phyloP scores from a whole-genome alignment of 257 asterid genomes.

The Gentiana straminea region DNA sequence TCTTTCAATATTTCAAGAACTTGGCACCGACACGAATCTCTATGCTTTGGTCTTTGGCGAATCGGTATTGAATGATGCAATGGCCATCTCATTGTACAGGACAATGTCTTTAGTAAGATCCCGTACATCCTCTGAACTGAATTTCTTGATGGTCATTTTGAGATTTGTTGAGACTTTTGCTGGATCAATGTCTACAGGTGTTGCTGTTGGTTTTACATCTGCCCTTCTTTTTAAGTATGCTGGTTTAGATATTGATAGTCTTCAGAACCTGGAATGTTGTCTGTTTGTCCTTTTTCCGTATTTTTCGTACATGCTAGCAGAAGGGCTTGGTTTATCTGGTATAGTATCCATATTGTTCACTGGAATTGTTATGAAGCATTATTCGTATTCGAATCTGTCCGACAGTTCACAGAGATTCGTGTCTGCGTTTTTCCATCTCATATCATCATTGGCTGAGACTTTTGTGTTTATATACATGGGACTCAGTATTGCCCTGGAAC shows the following conservation, averaged over 20 bases:
- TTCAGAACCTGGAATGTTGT: conserved; percentile 99
- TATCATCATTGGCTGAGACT: conserved; percentile 95
- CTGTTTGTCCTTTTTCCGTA: conserved; percentile 96
- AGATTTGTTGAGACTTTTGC: conserved; percentile 95
- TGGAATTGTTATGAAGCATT: conserved; percentile 99
- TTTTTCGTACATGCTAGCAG: conserved; percentile 99
- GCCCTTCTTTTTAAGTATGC: conserved; percentile 99
- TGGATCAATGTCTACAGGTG: conserved; percentile 99
- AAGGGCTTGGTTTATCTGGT: conserved; percentile 98
- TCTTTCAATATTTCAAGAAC: conserved; percentile 96
- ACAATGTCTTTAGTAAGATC: conserved; percentile 94
- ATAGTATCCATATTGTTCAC: conserved; percentile 94
- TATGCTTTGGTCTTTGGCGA: conserved; percentile 98
- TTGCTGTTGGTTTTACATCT: conserved; percentile 97
- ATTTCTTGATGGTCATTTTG: conserved; percentile 70
- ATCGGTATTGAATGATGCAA: conserved; percentile 97
- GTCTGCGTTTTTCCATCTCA: conserved; percentile 89
- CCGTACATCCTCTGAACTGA: conserved; percentile 66
- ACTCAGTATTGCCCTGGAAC: conserved; percentile 94
- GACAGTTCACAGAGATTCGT: conserved; percentile 94
- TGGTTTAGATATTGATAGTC: conserved; percentile 95
- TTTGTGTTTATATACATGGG: conserved; percentile 99
- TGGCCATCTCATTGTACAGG: conserved; percentile 51
- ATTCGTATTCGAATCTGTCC: conserved; percentile 78
- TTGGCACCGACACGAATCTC: conserved; percentile 88